Base-by-base conservation (phyloP, 352 stramenopile genomes). In the Globisporangium carolinianum region DNA sequence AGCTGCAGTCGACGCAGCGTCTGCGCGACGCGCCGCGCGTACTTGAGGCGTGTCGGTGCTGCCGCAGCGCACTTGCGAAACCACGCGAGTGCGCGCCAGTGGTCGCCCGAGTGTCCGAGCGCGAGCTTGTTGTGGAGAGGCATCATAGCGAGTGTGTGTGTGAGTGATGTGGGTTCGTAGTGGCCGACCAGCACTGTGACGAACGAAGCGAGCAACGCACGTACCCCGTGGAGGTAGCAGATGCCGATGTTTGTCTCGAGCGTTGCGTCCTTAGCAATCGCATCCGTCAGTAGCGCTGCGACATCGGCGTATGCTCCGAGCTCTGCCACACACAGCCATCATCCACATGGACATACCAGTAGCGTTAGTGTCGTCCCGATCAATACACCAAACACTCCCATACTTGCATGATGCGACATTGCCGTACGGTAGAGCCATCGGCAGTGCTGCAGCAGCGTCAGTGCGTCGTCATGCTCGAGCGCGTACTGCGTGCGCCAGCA, bases 391-490 rank as follows among this genome's bases (percentile, higher is more conserved):
- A 5, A 53, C 14, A 39, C 18, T 42, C 35, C 42, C 7, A 39
- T 47, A 24, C 4, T 9, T 32, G 24, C 7, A 46, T 9, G 11
- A 35, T 35, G 4, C n/a, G 14, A 24, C 4, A 35, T 51, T 5
- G 10, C 42, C 72, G 63, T 63, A 90, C 83, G 65, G 56, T 85
- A 93, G 46, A 90, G 80, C 83, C 83, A 93, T n/a, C 83, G 62
- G 11, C 73, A 73, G 9, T 87, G 48, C 52, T 90, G 79, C 37
- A 93, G 56, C 10, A 65, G 57, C 24, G 53, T 48, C 42, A 68
- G 43, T 8, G 38, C 54, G 3, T 47, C n/a, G 3, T 51, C 55
- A n/a, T 85, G 71, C 38, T 88, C 70, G 43, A 93, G 68, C 14
- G 67, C 54, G 59, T 89, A 93, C 55, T 75, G 64, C 9, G 71